Percentiles rank a stretch among this genome's conserved stretches.
Conservation (phyloP, 257 asterid genomes). For the Parsonsia alboflavescens region DNA sequence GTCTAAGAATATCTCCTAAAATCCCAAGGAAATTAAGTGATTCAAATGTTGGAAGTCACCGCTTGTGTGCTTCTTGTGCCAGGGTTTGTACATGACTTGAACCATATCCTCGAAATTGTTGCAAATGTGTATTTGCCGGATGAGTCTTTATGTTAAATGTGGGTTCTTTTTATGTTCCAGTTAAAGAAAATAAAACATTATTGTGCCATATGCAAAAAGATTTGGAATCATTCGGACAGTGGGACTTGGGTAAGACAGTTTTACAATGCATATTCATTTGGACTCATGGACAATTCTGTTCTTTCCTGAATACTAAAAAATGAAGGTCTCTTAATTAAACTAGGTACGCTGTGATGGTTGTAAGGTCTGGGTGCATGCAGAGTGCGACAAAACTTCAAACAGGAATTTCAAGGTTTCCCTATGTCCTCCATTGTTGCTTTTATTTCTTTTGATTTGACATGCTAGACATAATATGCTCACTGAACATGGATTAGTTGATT, state of each 20-base stretch:
- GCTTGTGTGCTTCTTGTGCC: slow-evolving; percentile 82
- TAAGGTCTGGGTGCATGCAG: slow-evolving; percentile 96
- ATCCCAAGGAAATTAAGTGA: slow-evolving; percentile 46
- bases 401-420: slow-evolving; percentile 49
- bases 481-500: not conserved
- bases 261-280: not conserved
- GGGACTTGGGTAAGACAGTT: slow-evolving; percentile 83
- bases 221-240: slow-evolving; percentile 65
- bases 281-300: not conserved
- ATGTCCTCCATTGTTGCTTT: slow-evolving; percentile 19
- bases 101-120: slow-evolving; percentile 1
- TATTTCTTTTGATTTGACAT: slow-evolving; percentile 10
- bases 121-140: slow-evolving; percentile 14
- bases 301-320: not conserved
- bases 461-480: not conserved
- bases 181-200: slow-evolving; percentile 77
- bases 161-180: slow-evolving; percentile 42
- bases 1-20: slow-evolving; percentile 46
- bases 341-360: slow-evolving; percentile 95
- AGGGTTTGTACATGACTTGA: slow-evolving; percentile 58
- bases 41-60: slow-evolving; percentile 48
- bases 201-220: slow-evolving; percentile 96
- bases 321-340: slow-evolving; percentile 12
- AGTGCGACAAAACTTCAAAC: slow-evolving; percentile 76
- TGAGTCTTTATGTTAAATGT: slow-evolving; percentile 14